Evolutionary conservation across 2,329 filamentous ascomycete species (phyloP).

Genomic region (Penicillium sp.): DNA sequence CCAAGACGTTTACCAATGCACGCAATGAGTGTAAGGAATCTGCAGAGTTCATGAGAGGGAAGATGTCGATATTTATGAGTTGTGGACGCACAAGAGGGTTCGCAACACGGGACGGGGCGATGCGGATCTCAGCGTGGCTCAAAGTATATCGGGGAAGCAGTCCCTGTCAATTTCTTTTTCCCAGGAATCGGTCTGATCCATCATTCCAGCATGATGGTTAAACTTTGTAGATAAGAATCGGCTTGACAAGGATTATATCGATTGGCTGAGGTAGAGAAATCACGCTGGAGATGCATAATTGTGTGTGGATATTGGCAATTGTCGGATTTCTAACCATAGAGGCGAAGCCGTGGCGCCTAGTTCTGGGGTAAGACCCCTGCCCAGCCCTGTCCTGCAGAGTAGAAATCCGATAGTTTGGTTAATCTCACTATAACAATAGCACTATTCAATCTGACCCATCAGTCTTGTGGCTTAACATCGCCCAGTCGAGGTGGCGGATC

Average conservation of each 20-base stretch:
- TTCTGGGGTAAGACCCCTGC: slow-evolving; percentile 2
- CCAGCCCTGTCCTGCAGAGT: slow-evolving; percentile 3
- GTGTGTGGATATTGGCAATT: slow-evolving; percentile 3
- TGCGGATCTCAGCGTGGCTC: slow-evolving; percentile 14
- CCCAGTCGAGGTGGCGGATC: slow-evolving; percentile 5
- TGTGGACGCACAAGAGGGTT: slow-evolving; percentile 4
- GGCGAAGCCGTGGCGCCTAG: neutral
- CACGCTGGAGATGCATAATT: neutral
- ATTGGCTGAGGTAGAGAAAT: slow-evolving; percentile 2
- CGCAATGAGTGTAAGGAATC: slow-evolving; percentile 2
- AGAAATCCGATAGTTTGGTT: slow-evolving; percentile 9
- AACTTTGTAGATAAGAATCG: slow-evolving; percentile 8
- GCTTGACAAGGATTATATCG: neutral
- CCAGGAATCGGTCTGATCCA: slow-evolving; percentile 17
- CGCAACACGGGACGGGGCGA: slow-evolving; percentile 16
- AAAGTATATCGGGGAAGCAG: slow-evolving; percentile 17
- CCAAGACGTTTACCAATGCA: slow-evolving; percentile 10
- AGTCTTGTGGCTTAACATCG: neutral
- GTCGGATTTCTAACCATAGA: neutral
- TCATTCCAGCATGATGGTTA: slow-evolving; percentile 20
- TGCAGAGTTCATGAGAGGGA: neutral
- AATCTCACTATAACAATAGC: slow-evolving; percentile 16
- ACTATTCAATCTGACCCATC: slow-evolving; percentile 25
- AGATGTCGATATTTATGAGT: slow-evolving; percentile 18
- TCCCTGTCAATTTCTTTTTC: slow-evolving; percentile 12